Base-by-base conservation (phyloP, 2,329 filamentous ascomycete species). In the Aspergillus chevalieri region DNA sequence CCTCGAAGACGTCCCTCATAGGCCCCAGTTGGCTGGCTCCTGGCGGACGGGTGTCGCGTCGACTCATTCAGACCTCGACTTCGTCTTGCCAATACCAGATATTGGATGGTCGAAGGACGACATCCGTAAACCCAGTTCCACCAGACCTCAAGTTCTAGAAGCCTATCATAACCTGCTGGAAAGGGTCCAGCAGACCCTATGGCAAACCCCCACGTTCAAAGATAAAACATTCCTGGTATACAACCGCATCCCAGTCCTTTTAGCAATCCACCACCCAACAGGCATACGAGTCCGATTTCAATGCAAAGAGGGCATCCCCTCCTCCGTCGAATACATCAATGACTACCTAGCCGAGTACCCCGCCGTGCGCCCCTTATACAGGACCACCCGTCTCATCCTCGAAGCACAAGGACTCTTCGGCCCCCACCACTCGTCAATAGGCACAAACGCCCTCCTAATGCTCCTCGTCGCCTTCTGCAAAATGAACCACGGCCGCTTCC, bases 381-480 rank as follows among this genome's bases (percentile, higher is more conserved):
- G 70, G 26, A 58, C 78, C 9, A 50, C 79, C 22, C 79, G 78
- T 53, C 68, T 75, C 45, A 67, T 74, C 14, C 67, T 85, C 38
- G 71, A 78, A 46, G 66, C 76, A 19, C 73, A 77, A 36, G 71
- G 70, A 21, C 61, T 84, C 2, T 70, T 72, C 28, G 73, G 78
- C 47, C 70, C 75, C 15, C 72, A 66, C 47, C 58, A 63, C 3
- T 74, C 74, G n/a, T 77, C 78, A 1, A 63, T 83, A 30, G 74
- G 74, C 14, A 75, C 78, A 0, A 81, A 83, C 57, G 68, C 74
- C 10, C 65, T 82, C 8, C 73, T 81, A 57, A 77, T 82, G 67
- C 78, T 83, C 70, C 63, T 83, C 15, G 75, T 78, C 12, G 77
- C 79, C 4, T 74, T 76, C 24, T 63, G 83, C 24, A 76, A 75